These are phyloP conservation scores for Hypoxylon sp. DNA, from an alignment of 2,329 filamentous ascomycete genomes.

Conservation along the genomic window DNA sequence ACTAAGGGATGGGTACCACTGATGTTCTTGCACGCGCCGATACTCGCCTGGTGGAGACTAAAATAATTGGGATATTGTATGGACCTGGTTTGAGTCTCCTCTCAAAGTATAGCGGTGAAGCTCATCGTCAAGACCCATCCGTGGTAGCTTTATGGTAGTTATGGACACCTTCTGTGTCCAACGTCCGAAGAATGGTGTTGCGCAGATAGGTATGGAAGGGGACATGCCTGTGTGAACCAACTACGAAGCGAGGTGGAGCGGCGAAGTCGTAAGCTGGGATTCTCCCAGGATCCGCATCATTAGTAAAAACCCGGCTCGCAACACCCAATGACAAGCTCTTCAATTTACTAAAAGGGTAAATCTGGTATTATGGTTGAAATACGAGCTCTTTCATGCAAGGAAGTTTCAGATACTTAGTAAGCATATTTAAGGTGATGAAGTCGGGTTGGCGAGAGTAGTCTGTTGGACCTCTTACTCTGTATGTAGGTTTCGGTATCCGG, in stretches of 20 bases:
- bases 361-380: neutral
- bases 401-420: neutral
- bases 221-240: neutral
- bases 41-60: neutral
- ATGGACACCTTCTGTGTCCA: neutral
- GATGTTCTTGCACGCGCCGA: neutral
- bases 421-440: neutral
- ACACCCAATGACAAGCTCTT: constrained; percentile 17
- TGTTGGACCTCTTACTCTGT: neutral
- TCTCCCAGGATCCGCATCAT: constrained; percentile 3
- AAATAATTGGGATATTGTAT: neutral
- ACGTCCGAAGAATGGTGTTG: neutral
- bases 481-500: neutral
- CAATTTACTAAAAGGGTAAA: constrained; percentile 23
- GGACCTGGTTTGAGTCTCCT: neutral
- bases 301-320: neutral
- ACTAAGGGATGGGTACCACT: neutral
- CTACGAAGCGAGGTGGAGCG: neutral
- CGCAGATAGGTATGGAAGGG: neutral
- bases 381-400: neutral
- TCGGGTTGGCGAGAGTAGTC: neutral
- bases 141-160: neutral
- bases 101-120: neutral
- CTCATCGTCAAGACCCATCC: neutral
- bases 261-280: neutral